Evolutionary conservation across 202 grass and related monocot species (phyloP), one percentile per base, ranked within the genome.

Genomic region (Schoenoplectus triqueter): DNA sequence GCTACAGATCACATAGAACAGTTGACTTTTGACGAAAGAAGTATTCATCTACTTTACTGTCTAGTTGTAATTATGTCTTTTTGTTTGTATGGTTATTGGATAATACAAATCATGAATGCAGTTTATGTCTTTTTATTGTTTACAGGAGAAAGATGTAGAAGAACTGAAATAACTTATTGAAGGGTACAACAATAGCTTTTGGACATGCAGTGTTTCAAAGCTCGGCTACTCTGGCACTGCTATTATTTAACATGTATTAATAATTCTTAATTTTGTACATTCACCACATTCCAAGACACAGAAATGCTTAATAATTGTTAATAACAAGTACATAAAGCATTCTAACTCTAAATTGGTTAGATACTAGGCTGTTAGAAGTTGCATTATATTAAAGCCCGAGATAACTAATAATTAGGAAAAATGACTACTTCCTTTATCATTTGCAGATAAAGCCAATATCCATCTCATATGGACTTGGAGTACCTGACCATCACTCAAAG

Each of bases 151-250:
- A 86, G 95, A 95, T 95, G 84, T 98, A 60, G 87, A 93, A 83
- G 88, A 89, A 64, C 89, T 98, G 67, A 95, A 92, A 88, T 78
- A 93, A 48, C 82, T 98, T 18, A 88, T 98, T 84, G 89, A 98
- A 92, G 95, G 92, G 40, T 98, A 98, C 61, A 88, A 80, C 21
- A 93, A 90, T 87, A 95, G 91, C 88, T 98, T 93, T 89, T 98
- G 91, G 91, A 98, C 95, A 74, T 98, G 92, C 78, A 98, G 95
- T 87, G 89, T 89, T 80, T 88, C 95, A 75, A 98, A 98, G 49
- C 92, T 98, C 83, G 95, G 95, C n/a, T 98, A 98, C 85, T 98
- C 92, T 8, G 95, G 95, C 11, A 90, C 92, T 88, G 92, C 95
- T 41, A 95, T 98, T 88, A 92, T 98, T 90, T 98, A 92, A 88